Percentiles rank a stretch among this genome's conserved stretches.
Evolutionary conservation across 306 rosid species (phyloP).

Genomic region (Begonia masoniana): DNA sequence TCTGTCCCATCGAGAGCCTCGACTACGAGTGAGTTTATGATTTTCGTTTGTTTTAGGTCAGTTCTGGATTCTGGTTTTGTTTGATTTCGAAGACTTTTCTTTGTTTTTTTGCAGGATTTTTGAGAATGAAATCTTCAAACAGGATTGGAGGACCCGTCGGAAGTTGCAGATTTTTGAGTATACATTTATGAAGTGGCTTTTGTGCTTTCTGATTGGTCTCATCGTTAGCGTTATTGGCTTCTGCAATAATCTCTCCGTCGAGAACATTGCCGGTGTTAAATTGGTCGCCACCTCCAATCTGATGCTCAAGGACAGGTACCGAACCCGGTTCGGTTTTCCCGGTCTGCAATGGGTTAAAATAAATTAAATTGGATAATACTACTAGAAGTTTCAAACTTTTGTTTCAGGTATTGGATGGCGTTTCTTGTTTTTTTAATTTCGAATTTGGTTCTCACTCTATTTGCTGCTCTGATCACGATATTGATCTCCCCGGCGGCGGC

Average conservation of each 20-base stretch:
- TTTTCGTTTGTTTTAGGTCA: neutral
- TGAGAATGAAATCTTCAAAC: conserved; percentile 79
- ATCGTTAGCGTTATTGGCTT: conserved; percentile 61
- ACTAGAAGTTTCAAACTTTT: neutral
- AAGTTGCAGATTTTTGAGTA: conserved; percentile 45
- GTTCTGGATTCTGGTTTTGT: neutral
- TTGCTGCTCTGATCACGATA: conserved; percentile 58
- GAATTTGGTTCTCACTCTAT: conserved; percentile 62
- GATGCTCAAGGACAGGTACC: conserved; percentile 67
- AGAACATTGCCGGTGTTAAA: conserved; percentile 81
- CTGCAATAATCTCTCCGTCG: conserved; percentile 81
- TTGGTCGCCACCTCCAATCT: conserved; percentile 77
- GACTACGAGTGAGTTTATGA: conserved; percentile 65
- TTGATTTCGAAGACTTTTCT: neutral
- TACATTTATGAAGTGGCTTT: conserved; percentile 61
- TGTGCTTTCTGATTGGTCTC: conserved; percentile 53
- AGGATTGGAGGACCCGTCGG: conserved; percentile 81
- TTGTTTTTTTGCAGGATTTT: conserved; percentile 33
- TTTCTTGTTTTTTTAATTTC: conserved; percentile 52
- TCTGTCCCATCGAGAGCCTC: conserved; percentile 91
- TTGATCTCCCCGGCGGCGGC: conserved; percentile 7
- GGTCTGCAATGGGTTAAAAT: too few species aligned
- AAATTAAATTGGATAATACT: too few species aligned
- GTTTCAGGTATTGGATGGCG: conserved; percentile 52
- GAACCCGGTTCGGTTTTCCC: neutral